Base-by-base conservation (phyloP, 192 early-diverging fungal species). In the Umbelopsis sp. region DNA sequence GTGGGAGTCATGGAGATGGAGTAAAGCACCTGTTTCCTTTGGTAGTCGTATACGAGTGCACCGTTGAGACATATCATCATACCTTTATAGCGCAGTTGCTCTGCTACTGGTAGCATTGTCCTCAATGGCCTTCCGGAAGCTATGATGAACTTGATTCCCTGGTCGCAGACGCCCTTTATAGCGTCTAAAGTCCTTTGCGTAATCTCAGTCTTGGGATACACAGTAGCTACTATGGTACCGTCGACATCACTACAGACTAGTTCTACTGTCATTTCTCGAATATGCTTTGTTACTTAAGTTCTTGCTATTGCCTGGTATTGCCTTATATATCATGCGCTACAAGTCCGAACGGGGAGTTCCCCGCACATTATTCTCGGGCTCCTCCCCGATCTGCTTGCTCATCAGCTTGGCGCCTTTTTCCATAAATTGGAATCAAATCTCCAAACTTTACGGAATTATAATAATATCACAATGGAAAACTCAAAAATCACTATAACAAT, bases 281-380 rank as follows among this genome's bases (percentile, higher is more conserved):
- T 3, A 34, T 36, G 8, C 2, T 11, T 62, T 62, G 56, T 2
- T 49, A 1, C 5, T 49, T 16, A 12, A 47, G 8, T 49, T 49
- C 5, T n/a, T 17, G 12, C 43, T 25, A 24, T 34, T 3, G 56
- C 31, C 56, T 14, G 32, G 4, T 34, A 34, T 62, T 53, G 7
- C 21, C 32, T 32, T 14, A 14, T 31, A 34, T 29, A 26, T 53
- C 24, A 26, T 24, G 26, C 22, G 24, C 34, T 2, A 31, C 20
- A 62, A 62, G 29, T 62, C 56, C 56, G 56, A 6, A 62, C 56
- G 56, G 56, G 56, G 56, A 34, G 56, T 17, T 62, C 56, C 56
- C 29, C 56, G 56, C 24, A 34, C 0, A 7, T 34, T 0, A 62
- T 17, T 6, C 38, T 41, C 38, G 38, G 38, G 38, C 38, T 36